Conservation (phyloP, 2,329 filamentous ascomycete species). For the Aspergillus fumigatus region DNA sequence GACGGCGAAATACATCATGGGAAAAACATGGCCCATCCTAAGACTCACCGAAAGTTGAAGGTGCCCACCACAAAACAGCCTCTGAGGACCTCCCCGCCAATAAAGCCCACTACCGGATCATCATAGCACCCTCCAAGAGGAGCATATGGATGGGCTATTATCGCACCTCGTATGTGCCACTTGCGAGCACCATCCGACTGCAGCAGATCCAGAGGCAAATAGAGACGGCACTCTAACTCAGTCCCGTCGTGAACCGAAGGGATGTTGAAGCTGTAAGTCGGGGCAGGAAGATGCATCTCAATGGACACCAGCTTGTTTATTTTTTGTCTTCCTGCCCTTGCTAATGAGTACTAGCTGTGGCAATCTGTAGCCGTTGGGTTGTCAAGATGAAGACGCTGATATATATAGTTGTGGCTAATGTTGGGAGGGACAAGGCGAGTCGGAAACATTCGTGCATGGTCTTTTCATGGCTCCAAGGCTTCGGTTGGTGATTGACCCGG, state of each 20-base stretch:
- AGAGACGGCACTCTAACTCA: constrained; percentile 74
- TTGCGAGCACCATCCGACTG: constrained; percentile 15
- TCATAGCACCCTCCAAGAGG: constrained; percentile 81
- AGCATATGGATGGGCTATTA: constrained; percentile 88
- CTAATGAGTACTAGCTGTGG: not conserved
- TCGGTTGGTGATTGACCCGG: too few species aligned
- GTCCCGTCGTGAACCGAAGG: constrained; percentile 78
- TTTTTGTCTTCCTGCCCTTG: not conserved
- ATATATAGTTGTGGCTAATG: not conserved
- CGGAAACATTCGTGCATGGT: not conserved
- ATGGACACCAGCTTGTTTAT: constrained; percentile 12
- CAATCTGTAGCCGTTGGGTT: not conserved
- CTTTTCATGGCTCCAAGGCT: not conserved
- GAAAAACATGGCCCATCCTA: not conserved
- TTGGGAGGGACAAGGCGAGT: not conserved
- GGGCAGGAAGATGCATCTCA: constrained; percentile 29
- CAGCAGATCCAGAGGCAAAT: constrained; percentile 54
- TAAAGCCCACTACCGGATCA: constrained; percentile 69
- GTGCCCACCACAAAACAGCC: constrained; percentile 73
- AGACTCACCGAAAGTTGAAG: constrained; percentile 78
- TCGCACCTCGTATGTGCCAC: constrained; percentile 48
- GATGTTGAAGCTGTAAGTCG: constrained; percentile 62
- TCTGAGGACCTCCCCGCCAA: constrained; percentile 61
- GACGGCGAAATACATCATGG: not conserved
- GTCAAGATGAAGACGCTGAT: not conserved